phyloP scores from a whole-genome alignment of 495 filamentous ascomycete species.

The Filosporella fistucella region DNA sequence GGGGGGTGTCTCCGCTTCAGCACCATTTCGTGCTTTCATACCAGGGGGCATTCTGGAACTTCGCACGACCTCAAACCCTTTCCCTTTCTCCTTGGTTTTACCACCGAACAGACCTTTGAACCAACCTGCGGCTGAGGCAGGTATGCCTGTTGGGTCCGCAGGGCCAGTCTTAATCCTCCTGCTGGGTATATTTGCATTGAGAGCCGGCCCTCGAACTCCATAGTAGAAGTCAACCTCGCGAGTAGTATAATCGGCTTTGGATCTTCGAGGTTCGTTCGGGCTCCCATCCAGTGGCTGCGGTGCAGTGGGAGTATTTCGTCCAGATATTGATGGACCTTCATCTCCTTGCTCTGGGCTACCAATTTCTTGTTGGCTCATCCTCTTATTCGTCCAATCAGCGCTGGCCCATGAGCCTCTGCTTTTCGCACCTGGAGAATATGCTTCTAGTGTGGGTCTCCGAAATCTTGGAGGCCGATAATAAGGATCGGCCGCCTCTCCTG shows the following conservation, averaged over 20 bases:
- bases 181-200: constrained; percentile 72
- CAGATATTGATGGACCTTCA: constrained; percentile 47
- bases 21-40: constrained; percentile 49
- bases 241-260: constrained; percentile 78
- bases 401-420: constrained; percentile 46
- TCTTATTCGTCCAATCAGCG: constrained; percentile 46
- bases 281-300: constrained; percentile 14
- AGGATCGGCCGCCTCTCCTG: constrained; percentile 28
- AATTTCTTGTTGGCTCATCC: constrained; percentile 31
- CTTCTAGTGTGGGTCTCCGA: constrained; percentile 22
- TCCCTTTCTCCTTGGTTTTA: constrained; percentile 83
- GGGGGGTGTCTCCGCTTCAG: constrained; percentile 43
- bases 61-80: constrained; percentile 94
- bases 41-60: constrained; percentile 67
- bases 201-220: constrained; percentile 81
- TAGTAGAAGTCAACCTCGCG: constrained; percentile 96
- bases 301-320: constrained; percentile 47
- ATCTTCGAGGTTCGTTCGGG: constrained; percentile 27
- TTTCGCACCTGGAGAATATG: constrained; percentile 30
- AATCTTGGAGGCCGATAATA: constrained; percentile 26
- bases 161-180: constrained; percentile 89
- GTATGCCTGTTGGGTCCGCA: constrained; percentile 88
- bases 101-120: constrained; percentile 73
- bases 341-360: constrained; percentile 31
- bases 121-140: constrained; percentile 84